Evolutionary conservation across 345 rosid species (phyloP).

Genomic region (Cochlearia excelsa): DNA sequence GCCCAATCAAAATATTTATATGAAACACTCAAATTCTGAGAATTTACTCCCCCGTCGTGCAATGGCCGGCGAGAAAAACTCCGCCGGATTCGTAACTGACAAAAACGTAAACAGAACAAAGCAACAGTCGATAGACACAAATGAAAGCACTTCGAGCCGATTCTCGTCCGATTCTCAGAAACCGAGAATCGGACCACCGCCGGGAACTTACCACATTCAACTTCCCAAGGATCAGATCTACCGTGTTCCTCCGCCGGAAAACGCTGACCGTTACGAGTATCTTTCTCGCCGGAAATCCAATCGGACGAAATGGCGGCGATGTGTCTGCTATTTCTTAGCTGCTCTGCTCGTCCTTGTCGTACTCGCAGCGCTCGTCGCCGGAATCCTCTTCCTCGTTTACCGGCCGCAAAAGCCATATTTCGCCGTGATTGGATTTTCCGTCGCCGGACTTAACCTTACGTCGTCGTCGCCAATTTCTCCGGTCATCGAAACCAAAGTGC

Average conservation of each 20-base stretch:
- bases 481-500: slow-evolving; percentile 44
- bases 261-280: slow-evolving; percentile 47
- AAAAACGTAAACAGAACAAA: not conserved
- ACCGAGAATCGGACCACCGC: slow-evolving; percentile 20
- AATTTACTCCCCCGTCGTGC: not conserved
- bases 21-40: not conserved
- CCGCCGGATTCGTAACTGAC: not conserved
- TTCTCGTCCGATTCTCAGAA: slow-evolving; percentile 27
- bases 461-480: slow-evolving; percentile 45
- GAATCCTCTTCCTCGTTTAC: slow-evolving; percentile 53
- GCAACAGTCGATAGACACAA: slow-evolving; percentile 21
- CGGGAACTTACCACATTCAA: slow-evolving; percentile 48
- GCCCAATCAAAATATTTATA: not conserved
- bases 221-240: slow-evolving; percentile 65
- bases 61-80: slow-evolving; percentile 13
- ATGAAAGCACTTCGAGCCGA: slow-evolving; percentile 16
- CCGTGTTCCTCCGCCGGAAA: slow-evolving; percentile 56
- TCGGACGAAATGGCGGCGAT: slow-evolving; percentile 39
- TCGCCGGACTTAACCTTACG: slow-evolving; percentile 54
- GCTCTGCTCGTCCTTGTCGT: slow-evolving; percentile 33
- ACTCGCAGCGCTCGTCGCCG: slow-evolving; percentile 43
- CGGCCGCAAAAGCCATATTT: slow-evolving; percentile 57
- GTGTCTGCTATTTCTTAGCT: slow-evolving; percentile 42
- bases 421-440: slow-evolving; percentile 48
- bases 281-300: slow-evolving; percentile 48